Evolutionary conservation across 2,329 filamentous ascomycete species (phyloP).

Genomic region (Atkinsonella texensis): DNA sequence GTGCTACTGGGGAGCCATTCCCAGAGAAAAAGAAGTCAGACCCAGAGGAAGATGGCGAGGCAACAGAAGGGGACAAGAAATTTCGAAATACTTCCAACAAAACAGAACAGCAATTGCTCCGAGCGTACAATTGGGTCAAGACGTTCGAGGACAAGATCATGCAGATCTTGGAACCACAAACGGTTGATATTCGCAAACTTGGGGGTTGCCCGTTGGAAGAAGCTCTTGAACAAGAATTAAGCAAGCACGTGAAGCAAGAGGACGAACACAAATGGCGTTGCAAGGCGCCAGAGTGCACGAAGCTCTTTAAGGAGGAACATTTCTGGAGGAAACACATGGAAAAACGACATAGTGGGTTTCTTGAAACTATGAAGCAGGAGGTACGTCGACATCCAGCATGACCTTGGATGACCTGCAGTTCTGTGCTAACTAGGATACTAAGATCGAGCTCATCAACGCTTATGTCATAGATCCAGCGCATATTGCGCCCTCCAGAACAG

Average conservation of each 20-base stretch:
- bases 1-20: conserved; percentile 70
- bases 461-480: conserved; percentile 92
- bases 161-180: conserved; percentile 83
- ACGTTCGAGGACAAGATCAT: conserved; percentile 95
- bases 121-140: conserved; percentile 97
- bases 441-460: conserved; percentile 84
- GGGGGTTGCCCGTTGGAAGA: conserved; percentile 82
- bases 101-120: conserved; percentile 80
- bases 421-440: conserved; percentile 7
- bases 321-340: conserved; percentile 99
- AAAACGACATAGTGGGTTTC: conserved; percentile 87
- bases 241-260: conserved; percentile 88
- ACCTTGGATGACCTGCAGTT: not conserved
- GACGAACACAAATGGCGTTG: conserved; percentile 96
- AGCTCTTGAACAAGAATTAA: conserved; percentile 72
- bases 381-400: conserved; percentile 44
- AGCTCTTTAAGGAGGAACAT: conserved; percentile 91
- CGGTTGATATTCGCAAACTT: conserved; percentile 77
- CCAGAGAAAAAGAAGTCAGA: conserved; percentile 68
- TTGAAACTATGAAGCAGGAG: conserved; percentile 67
- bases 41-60: conserved; percentile 46
- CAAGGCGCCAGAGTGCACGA: conserved; percentile 90
- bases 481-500: conserved; percentile 83
- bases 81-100: conserved; percentile 59
- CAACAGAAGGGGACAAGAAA: conserved; percentile 52